Percentiles rank a stretch among this genome's conserved stretches.
phyloP scores from a whole-genome alignment of 495 filamentous ascomycete genomes.

The Penicillium lagena region DNA sequence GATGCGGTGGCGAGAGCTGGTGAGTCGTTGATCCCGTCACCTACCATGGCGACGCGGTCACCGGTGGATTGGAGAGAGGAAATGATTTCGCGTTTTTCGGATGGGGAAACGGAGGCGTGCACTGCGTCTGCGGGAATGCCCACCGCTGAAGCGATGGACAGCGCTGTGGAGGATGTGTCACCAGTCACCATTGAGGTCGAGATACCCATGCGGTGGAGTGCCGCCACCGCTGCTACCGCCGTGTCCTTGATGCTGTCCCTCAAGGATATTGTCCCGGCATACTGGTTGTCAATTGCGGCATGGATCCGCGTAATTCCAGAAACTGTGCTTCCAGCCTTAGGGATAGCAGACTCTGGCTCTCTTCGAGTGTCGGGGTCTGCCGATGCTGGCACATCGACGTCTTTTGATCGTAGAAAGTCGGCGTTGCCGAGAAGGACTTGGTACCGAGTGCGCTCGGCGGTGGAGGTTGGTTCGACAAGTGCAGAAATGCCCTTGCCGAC shows the following conservation, averaged over 20 bases:
- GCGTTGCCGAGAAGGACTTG: constrained; percentile 78
- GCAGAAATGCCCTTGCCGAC: constrained; percentile 86
- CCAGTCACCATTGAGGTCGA: constrained; percentile 89
- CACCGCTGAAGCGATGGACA: constrained; percentile 74
- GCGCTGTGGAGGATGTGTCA: constrained; percentile 75
- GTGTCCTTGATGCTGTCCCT: constrained; percentile 86
- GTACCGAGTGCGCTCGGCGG: constrained; percentile 60
- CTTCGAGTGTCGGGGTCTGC: constrained; percentile 42
- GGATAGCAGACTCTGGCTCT: constrained; percentile 11
- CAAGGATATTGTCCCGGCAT: constrained; percentile 75
- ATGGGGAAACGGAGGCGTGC: constrained; percentile 75
- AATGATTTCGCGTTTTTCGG: constrained; percentile 83
- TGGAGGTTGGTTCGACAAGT: constrained; percentile 66
- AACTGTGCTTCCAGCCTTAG: constrained; percentile 22
- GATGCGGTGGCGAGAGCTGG: constrained; percentile 89
- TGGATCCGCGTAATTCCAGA: constrained; percentile 84
- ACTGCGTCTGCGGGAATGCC: constrained; percentile 72
- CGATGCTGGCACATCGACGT: constrained; percentile 57
- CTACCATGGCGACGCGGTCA: constrained; percentile 89
- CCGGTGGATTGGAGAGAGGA: constrained; percentile 63
- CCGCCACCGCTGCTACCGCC: constrained; percentile 76
- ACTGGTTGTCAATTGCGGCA: constrained; percentile 74
- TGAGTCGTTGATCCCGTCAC: constrained; percentile 98
- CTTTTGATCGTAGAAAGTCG: constrained; percentile 62
- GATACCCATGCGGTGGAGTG: constrained; percentile 76